These are phyloP conservation scores for Umbelopsis isabellina DNA, from an alignment of 192 early-diverging fungal genomes.

Conservation along the genomic window DNA sequence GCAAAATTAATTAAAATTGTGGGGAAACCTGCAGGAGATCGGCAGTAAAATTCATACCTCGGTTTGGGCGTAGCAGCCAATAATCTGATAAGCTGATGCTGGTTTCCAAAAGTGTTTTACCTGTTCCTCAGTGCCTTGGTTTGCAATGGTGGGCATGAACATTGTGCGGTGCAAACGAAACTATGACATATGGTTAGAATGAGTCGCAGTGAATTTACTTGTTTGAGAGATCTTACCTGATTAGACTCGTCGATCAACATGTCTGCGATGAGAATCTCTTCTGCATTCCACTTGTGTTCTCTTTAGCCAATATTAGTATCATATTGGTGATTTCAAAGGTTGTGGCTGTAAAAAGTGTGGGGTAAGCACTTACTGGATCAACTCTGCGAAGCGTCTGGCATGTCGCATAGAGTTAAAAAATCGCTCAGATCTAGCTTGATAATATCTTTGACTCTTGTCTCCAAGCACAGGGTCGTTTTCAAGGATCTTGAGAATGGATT, in stretches of 20 bases:
- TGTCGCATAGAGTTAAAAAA: constrained; percentile 64
- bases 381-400: constrained; percentile 62
- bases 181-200: constrained; percentile 18
- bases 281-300: constrained; percentile 56
- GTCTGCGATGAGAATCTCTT: constrained; percentile 54
- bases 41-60: constrained; percentile 56
- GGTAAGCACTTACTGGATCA: constrained; percentile 47
- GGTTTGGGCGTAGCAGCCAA: constrained; percentile 90
- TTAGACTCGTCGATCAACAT: constrained; percentile 64
- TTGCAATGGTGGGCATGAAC: constrained; percentile 82
- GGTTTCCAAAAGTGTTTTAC: constrained; percentile 70
- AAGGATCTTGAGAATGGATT: constrained; percentile 60
- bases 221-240: constrained; percentile 34
- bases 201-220: neutral
- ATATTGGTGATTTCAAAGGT: neutral
- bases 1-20: neutral
- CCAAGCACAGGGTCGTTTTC: constrained; percentile 67
- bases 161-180: constrained; percentile 77
- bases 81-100: constrained; percentile 73
- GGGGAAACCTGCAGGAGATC: neutral
- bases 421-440: constrained; percentile 65
- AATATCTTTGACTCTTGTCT: constrained; percentile 68
- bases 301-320: constrained; percentile 21
- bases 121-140: constrained; percentile 79
- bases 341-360: neutral